phyloP scores from a whole-genome alignment of 257 asterid genomes.

The Ocimum tenuiflorum region DNA sequence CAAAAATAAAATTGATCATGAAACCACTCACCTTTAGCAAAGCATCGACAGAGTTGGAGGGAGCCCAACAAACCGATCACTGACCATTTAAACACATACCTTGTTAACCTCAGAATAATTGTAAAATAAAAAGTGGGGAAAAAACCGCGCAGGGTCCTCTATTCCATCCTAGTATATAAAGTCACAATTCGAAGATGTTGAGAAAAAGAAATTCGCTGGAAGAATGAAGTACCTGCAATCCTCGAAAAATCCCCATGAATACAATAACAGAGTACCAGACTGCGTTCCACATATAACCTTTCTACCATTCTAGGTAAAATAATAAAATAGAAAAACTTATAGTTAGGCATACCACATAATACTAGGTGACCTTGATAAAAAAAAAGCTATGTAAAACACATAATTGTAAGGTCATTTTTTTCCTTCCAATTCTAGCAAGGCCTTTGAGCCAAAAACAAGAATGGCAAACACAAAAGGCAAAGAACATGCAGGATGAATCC shows the following conservation, averaged over 20 bases:
- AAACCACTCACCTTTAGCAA: constrained; percentile 61
- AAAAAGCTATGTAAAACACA: neutral
- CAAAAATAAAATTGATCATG: neutral
- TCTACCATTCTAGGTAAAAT: no score
- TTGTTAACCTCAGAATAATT: constrained; percentile 12
- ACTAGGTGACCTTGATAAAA: neutral
- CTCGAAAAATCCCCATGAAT: constrained; percentile 95
- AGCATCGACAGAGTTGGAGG: constrained; percentile 77
- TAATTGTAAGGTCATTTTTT: neutral
- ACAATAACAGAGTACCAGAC: constrained; percentile 62
- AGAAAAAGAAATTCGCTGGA: neutral
- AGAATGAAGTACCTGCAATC: constrained; percentile 68
- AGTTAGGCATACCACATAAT: no score
- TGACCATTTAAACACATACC: constrained; percentile 26
- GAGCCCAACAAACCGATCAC: constrained; percentile 87
- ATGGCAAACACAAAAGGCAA: neutral
- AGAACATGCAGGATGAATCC: neutral
- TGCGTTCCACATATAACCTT: constrained; percentile 39
- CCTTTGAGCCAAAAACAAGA: neutral
- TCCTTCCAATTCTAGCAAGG: neutral
- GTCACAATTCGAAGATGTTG: neutral
- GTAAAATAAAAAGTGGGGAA: constrained; percentile 5
- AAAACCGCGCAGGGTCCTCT: neutral
- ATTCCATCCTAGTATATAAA: neutral
- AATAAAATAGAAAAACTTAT: no score